These are phyloP conservation scores for Cryptococcus maquisensis DNA, from an alignment of 1,284 basidiomycete species.

Conservation along the genomic window DNA sequence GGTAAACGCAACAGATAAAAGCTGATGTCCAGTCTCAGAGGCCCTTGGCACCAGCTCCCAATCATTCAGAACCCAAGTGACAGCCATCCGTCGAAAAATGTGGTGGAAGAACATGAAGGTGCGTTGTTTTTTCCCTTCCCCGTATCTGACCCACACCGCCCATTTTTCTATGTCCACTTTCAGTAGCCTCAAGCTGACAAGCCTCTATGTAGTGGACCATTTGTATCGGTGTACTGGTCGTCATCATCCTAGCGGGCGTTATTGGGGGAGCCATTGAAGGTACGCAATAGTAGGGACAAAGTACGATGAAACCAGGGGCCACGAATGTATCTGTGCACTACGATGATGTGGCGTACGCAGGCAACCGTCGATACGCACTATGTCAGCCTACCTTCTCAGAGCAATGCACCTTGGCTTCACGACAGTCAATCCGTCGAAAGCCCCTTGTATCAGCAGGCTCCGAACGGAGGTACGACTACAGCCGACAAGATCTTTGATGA, in stretches of 20 bases:
- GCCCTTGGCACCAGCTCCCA: conserved; percentile 11
- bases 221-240: conserved; percentile 16
- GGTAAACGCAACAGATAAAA: neutral
- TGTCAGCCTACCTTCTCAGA: no score
- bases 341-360: no score
- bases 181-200: neutral
- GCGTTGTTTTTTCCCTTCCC: conserved; percentile 1
- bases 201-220: conserved; percentile 27
- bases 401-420: no score
- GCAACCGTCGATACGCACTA: no score
- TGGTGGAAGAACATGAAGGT: conserved; percentile 37
- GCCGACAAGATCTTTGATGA: no score
- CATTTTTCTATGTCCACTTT: neutral
- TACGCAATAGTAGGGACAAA: conserved; percentile 1
- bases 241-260: conserved; percentile 23
- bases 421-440: no score
- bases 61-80: conserved; percentile 20
- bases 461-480: no score
- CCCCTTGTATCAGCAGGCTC: no score
- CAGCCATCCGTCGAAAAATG: conserved; percentile 21
- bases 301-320: no score
- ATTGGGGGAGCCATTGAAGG: conserved; percentile 25
- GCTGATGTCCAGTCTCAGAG: conserved; percentile 5
- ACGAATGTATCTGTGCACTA: no score
- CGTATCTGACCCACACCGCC: neutral